Conservation (phyloP, 1,284 basidiomycete species). For the Malassezia furfur region DNA sequence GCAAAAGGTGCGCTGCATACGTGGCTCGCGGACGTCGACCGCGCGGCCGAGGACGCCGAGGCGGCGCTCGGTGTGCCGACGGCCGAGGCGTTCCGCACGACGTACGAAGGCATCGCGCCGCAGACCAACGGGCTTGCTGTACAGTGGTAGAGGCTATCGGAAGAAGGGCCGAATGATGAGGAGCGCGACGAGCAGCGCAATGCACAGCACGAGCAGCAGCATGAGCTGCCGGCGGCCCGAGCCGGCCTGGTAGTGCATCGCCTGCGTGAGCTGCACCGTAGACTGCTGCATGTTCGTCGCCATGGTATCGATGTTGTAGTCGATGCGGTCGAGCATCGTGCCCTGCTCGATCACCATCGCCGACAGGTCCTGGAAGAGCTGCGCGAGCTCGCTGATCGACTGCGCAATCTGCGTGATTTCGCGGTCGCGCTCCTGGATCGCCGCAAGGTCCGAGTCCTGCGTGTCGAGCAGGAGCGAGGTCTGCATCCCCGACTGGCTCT, state of each 20-base stretch:
- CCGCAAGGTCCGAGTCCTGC: constrained; percentile 12
- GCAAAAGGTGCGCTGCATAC: not conserved
- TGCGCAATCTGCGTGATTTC: constrained; percentile 85
- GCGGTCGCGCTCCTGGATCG: constrained; percentile 50
- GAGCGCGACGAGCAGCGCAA: constrained; percentile 69
- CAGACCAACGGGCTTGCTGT: constrained; percentile 13
- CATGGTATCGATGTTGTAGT: constrained; percentile 94
- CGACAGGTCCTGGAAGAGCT: constrained; percentile 89
- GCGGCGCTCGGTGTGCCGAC: not conserved
- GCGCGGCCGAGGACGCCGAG: not conserved
- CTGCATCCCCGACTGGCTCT: not conserved
- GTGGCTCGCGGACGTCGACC: constrained; percentile 7
- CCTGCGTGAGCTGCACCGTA: constrained; percentile 70
- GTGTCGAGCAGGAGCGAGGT: constrained; percentile 18
- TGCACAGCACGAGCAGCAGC: constrained; percentile 77
- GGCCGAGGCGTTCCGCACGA: constrained; percentile 2
- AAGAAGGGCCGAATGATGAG: constrained; percentile 67
- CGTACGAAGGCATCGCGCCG: constrained; percentile 9
- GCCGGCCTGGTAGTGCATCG: constrained; percentile 78
- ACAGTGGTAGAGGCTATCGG: constrained; percentile 16
- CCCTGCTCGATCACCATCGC: constrained; percentile 94
- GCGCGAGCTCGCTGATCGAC: constrained; percentile 80
- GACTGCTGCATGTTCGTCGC: constrained; percentile 70
- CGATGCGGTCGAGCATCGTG: constrained; percentile 86
- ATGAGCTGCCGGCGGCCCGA: constrained; percentile 86